Evolutionary conservation across 257 asterid species (phyloP).

Genomic region (Solanum etuberosum): DNA sequence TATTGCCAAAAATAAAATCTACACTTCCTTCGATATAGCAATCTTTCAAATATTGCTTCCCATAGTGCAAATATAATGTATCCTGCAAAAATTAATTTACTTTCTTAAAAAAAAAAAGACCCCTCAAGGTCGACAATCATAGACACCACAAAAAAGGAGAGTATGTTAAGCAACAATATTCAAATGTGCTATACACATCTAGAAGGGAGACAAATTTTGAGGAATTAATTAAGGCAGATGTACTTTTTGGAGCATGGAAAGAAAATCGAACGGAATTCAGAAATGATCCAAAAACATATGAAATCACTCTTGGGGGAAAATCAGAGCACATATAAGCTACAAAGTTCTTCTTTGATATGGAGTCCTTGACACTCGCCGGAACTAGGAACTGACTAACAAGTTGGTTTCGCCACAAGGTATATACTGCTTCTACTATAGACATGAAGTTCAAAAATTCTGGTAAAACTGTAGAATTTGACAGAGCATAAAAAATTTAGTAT

Average conservation of each 20-base stretch:
- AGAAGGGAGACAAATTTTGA: background rate
- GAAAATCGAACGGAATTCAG: background rate
- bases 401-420: background rate
- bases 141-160: background rate
- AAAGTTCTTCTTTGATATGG: background rate
- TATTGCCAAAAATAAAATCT: slow-evolving; percentile 93
- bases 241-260: background rate
- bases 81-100: slow-evolving; percentile 38
- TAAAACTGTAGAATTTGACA: background rate
- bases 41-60: slow-evolving; percentile 80
- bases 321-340: background rate
- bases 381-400: background rate
- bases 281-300: background rate
- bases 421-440: background rate
- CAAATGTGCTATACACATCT: background rate
- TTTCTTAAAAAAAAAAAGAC: background rate
- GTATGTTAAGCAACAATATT: background rate
- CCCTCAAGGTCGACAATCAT: background rate
- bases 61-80: slow-evolving; percentile 80
- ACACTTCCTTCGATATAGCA: slow-evolving; percentile 96
- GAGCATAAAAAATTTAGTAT: background rate
- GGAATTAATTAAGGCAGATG: background rate
- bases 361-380: background rate
- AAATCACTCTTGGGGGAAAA: background rate
- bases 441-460: background rate